Evolutionary conservation across 306 rosid species (phyloP).

Genomic region (Quercus variabilis): DNA sequence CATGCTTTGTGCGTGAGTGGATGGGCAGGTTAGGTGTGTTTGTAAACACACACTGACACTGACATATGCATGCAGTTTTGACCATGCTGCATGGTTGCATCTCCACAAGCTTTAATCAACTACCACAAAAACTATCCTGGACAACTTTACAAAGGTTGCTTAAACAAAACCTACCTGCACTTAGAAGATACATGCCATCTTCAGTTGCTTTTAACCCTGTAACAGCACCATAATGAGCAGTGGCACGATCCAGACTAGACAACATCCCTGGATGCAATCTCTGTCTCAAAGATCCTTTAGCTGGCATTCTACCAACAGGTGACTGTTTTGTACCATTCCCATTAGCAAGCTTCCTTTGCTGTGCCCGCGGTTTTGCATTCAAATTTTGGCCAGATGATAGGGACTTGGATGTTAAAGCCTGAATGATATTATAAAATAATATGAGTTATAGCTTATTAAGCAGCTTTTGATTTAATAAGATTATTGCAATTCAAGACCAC

Average conservation of each 20-base stretch:
- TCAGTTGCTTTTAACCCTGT: constrained; percentile 81
- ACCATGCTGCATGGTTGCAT: background rate
- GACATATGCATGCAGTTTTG: background rate
- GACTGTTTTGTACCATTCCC: constrained; percentile 62
- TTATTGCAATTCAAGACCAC: background rate
- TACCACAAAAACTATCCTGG: background rate
- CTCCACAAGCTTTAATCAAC: background rate
- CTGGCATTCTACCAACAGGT: constrained; percentile 44
- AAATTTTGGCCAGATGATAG: constrained; percentile 24
- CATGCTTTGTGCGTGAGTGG: background rate
- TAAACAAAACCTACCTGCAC: constrained; percentile 59
- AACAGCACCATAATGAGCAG: constrained; percentile 98
- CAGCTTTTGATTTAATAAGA: background rate
- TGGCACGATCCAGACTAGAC: constrained; percentile 87
- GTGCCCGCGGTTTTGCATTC: constrained; percentile 41
- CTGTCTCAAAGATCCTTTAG: constrained; percentile 66
- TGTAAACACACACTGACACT: background rate
- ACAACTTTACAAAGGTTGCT: background rate
- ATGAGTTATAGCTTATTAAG: background rate
- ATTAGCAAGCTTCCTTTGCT: constrained; percentile 55
- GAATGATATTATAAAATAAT: constrained; percentile 8
- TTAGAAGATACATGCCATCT: constrained; percentile 90
- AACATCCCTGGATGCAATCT: constrained; percentile 93
- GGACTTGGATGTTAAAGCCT: constrained; percentile 57
- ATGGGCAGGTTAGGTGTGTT: too few species aligned